phyloP scores from a whole-genome alignment of 805 yeast genomes.

The Candida schatavii region DNA sequence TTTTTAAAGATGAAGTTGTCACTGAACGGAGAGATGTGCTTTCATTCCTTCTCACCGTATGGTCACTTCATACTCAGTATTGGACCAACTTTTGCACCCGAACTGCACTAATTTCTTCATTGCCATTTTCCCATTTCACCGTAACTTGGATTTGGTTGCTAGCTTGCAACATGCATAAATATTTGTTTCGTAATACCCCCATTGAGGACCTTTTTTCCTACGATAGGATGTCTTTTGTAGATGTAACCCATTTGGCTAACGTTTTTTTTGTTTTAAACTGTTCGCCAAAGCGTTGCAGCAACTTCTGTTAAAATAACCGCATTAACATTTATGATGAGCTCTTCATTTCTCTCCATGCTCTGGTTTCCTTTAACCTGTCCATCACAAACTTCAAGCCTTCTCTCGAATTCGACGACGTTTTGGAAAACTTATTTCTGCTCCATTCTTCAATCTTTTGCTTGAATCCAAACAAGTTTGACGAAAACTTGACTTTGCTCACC shows the following conservation, averaged over 20 bases:
- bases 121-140: background rate
- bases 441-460: slow-evolving; percentile 77
- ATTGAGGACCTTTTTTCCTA: background rate
- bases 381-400: slow-evolving; percentile 77
- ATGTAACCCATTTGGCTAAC: background rate
- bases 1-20: no score
- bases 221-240: background rate
- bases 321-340: background rate
- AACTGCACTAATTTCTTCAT: background rate
- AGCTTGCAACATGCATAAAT: slow-evolving; percentile 1
- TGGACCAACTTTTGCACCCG: background rate
- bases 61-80: background rate
- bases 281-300: background rate
- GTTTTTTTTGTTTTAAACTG: background rate
- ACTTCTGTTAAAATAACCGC: background rate
- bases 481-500: slow-evolving; percentile 61
- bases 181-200: background rate
- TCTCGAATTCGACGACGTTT: slow-evolving; percentile 63
- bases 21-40: no score
- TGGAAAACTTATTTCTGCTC: slow-evolving; percentile 69
- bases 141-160: no score
- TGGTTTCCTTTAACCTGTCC: slow-evolving; percentile 49
- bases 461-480: slow-evolving; percentile 66
- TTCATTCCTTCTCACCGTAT: no score
- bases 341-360: slow-evolving; percentile 1